Evolutionary conservation across 257 asterid species (phyloP).

Genomic region (Vinca minor): DNA sequence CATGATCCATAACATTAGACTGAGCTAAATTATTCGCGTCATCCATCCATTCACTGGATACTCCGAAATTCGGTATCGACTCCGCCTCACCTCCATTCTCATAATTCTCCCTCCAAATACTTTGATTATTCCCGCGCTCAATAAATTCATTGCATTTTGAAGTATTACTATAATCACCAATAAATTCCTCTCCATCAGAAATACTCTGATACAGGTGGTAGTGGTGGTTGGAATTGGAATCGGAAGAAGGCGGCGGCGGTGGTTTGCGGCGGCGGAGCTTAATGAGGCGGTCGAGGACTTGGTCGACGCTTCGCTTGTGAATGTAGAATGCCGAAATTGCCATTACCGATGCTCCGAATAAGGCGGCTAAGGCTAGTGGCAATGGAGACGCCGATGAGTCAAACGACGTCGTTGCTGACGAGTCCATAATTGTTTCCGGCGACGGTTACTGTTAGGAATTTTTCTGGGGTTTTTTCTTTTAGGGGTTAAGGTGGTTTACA

Average conservation of each 20-base stretch:
- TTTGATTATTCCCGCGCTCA: conserved; percentile 11
- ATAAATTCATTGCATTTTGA: conserved; percentile 16
- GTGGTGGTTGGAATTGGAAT: no score
- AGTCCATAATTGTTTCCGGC: conserved; percentile 32
- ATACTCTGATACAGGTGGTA: conserved; percentile 15
- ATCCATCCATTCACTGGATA: conserved; percentile 26
- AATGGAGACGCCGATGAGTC: conserved; percentile 40
- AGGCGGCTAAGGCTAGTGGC: conserved; percentile 69
- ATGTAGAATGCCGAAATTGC: conserved; percentile 80
- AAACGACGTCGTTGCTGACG: conserved; percentile 29
- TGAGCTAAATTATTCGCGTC: conserved; percentile 17
- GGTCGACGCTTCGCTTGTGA: conserved; percentile 86
- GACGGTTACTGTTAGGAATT: not conserved
- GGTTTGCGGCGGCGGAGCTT: conserved; percentile 46
- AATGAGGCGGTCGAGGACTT: conserved; percentile 77
- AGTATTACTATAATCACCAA: conserved; percentile 19
- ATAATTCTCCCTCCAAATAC: conserved; percentile 22
- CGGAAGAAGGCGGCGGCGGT: not conserved
- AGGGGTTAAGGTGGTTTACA: conserved; percentile 16
- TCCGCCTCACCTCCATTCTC: conserved; percentile 24
- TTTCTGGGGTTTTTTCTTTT: conserved; percentile 19
- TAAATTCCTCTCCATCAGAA: conserved; percentile 24
- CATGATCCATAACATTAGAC: conserved; percentile 25
- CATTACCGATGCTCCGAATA: conserved; percentile 88
- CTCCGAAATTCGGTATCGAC: conserved; percentile 43